Base-by-base conservation (phyloP, 2,329 filamentous ascomycete species). In the Colletotrichum australisinense region DNA sequence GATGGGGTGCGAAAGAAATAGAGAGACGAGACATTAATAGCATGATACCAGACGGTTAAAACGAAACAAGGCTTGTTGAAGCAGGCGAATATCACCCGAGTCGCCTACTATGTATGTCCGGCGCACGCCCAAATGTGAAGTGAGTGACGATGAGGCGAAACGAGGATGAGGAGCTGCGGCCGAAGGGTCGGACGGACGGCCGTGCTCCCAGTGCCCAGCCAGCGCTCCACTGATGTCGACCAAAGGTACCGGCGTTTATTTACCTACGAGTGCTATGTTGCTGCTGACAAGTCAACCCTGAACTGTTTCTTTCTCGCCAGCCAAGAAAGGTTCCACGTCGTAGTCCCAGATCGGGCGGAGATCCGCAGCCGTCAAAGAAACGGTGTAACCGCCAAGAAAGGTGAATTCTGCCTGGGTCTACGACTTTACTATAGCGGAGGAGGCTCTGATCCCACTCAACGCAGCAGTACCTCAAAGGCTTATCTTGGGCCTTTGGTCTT, bases 41-140 rank as follows among this genome's bases (percentile, higher is more conserved):
- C 67, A 71, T 66, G 71, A 73, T 71, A 73, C 71, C 67, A 71
- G 71, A 73, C 38, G 71, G 62, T 71, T 26, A 63, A 71, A 73
- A 71, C 67, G 56, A 58, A 71, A 66, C 62, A 71, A 62, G 55
- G 22, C 46, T 62, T 52, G 56, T 71, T 22, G 46, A 65, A 60
- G 53, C 46, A 60, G 46, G 38, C 28, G 12, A 63, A 60, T 30
- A 62, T 57, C 16, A 58, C 26, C 59, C 66, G 71, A 71, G 62
- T 62, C 62, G 56, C 56, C 38, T 11, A 55, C 35, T 6, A 16
- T 42, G 35, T 16, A 8, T 42, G 35, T 60, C 32, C 38, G 52
- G 56, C 67, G 68, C 32, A 57, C 67, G 60, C 70, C 62, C 46
- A 53, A 62, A 70, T 66, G 67, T 68, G 49, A 63, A 56, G 16